Conservation (phyloP, 176 grass and related monocot species). For the Themeda triandra region DNA sequence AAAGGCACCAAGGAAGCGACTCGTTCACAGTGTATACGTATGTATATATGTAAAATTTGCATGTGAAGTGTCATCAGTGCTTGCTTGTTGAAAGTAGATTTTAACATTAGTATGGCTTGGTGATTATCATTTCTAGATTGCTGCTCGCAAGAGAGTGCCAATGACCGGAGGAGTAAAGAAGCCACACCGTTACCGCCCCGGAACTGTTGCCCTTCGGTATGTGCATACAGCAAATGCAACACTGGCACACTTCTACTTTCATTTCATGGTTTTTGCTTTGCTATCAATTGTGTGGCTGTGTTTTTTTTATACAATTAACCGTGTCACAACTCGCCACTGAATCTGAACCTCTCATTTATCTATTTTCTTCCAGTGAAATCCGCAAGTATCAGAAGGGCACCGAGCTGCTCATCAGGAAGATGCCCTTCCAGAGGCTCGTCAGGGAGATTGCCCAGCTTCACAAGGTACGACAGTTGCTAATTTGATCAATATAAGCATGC, state of each 20-base stretch:
- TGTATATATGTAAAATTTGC: neutral
- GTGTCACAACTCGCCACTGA: neutral
- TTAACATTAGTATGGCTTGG: neutral
- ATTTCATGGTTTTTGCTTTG: too few species aligned
- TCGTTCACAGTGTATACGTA: neutral
- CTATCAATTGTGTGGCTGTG: neutral
- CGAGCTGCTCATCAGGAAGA: neutral
- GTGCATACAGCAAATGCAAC: neutral
- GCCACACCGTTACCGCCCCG: neutral
- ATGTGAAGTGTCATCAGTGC: neutral
- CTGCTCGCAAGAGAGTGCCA: neutral
- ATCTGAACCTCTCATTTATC: neutral
- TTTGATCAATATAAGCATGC: neutral
- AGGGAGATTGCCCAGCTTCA: neutral
- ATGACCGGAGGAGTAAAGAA: neutral
- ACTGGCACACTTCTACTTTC: too few species aligned
- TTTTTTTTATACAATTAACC: neutral
- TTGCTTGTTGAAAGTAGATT: neutral
- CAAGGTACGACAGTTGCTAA: neutral
- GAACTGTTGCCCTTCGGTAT: neutral
- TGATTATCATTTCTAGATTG: neutral
- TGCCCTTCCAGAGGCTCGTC: neutral
- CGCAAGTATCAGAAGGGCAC: neutral
- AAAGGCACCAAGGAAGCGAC: slow-evolving; percentile 9
- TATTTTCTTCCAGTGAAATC: neutral